These are phyloP conservation scores for Talaromyces sp. DNA, from an alignment of 2,329 filamentous ascomycete genomes.

Conservation along the genomic window DNA sequence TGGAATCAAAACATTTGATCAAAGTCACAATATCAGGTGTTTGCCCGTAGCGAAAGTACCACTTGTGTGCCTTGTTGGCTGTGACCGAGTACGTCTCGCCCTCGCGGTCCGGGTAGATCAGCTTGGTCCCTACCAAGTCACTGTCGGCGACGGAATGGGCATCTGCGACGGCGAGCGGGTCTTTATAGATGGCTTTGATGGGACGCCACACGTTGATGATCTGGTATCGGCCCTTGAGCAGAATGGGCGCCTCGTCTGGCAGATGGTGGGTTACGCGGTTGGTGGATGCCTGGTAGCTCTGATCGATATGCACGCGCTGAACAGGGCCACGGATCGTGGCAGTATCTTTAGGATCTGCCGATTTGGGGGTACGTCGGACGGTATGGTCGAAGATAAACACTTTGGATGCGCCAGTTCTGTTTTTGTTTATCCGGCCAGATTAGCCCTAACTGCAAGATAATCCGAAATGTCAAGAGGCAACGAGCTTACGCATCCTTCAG, in stretches of 20 bases:
- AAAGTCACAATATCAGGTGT: constrained; percentile 52
- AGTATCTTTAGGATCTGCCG: constrained; percentile 27
- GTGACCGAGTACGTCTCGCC: constrained; percentile 49
- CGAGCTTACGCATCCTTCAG: constrained; percentile 35
- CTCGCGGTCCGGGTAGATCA: constrained; percentile 49
- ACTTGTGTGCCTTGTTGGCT: constrained; percentile 42
- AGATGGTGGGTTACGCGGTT: constrained; percentile 43
- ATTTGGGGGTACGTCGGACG: constrained; percentile 34
- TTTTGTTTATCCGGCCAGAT: neutral
- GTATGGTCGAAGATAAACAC: constrained; percentile 50
- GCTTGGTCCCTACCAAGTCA: constrained; percentile 46
- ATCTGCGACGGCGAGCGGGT: constrained; percentile 53
- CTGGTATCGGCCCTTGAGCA: constrained; percentile 43
- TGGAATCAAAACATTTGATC: constrained; percentile 60
- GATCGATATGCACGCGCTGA: constrained; percentile 50
- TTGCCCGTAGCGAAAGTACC: constrained; percentile 52
- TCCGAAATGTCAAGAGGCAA: neutral
- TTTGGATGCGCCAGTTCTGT: constrained; percentile 38
- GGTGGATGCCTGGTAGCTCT: constrained; percentile 42
- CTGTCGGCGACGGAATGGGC: constrained; percentile 47
- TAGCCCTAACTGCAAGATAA: neutral
- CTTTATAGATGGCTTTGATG: constrained; percentile 47
- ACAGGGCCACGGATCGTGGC: constrained; percentile 38
- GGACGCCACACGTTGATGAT: constrained; percentile 53
- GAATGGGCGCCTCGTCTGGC: constrained; percentile 37